These are phyloP conservation scores for Brassica cretica DNA, from an alignment of 345 rosid species.

Conservation along the genomic window DNA sequence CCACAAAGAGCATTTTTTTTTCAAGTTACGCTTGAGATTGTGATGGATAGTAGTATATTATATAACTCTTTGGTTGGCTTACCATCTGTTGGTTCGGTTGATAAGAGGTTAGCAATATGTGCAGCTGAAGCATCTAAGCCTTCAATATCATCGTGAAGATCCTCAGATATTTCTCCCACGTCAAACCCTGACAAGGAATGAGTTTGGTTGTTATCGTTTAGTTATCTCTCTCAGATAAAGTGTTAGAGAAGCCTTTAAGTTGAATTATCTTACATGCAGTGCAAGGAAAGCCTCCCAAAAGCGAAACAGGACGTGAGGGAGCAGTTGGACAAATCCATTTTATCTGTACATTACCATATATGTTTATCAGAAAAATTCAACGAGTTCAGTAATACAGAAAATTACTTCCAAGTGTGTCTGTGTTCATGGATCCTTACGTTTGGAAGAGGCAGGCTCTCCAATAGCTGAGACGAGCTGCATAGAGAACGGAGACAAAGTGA, in stretches of 20 bases:
- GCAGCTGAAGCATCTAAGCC: conserved; percentile 81
- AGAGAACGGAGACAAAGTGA: conserved; percentile 18
- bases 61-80: conserved; percentile 32
- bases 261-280: conserved; percentile 66
- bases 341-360: conserved; percentile 44
- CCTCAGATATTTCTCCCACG: conserved; percentile 61
- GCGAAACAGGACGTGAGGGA: conserved; percentile 65
- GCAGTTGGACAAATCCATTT: conserved; percentile 93
- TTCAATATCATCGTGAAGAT: conserved; percentile 66
- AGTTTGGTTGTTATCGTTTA: not conserved
- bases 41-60: not conserved
- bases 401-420: not conserved
- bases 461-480: conserved; percentile 68
- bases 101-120: conserved; percentile 72
- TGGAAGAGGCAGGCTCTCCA: conserved; percentile 70
- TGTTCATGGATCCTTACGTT: conserved; percentile 49
- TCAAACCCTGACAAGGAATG: conserved; percentile 62
- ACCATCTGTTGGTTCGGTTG: conserved; percentile 72
- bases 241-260: conserved; percentile 8
- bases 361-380: conserved; percentile 15
- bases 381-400: not conserved
- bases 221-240: not conserved
- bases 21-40: conserved; percentile 21
- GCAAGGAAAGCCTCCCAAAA: conserved; percentile 72
- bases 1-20: conserved; percentile 1